These are phyloP conservation scores for Hemerocallis citrina DNA, from an alignment of 106 monocot species.

Conservation along the genomic window DNA sequence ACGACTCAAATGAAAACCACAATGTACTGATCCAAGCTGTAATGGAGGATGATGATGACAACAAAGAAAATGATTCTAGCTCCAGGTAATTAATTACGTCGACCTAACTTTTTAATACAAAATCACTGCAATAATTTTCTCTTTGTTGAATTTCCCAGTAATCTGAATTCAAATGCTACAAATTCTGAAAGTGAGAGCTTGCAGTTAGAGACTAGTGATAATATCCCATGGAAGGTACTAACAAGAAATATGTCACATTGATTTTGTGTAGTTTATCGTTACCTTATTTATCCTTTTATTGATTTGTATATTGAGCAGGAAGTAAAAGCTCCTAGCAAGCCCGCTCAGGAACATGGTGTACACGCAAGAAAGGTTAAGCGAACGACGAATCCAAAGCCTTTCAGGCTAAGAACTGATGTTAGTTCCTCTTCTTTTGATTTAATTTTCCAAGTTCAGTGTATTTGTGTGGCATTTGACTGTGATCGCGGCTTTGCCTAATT, in stretches of 20 bases:
- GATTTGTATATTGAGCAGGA: too few relatives aligned
- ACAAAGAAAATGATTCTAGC: constrained; percentile 46
- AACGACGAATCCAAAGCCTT: constrained; percentile 71
- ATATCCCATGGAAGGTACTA: constrained; percentile 37
- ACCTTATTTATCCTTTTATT: neutral
- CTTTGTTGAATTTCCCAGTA: constrained; percentile 3
- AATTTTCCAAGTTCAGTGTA: neutral
- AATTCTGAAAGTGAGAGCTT: constrained; percentile 10
- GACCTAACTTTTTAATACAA: neutral
- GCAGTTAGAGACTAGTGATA: constrained; percentile 12
- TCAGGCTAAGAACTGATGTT: constrained; percentile 81
- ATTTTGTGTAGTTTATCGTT: neutral
- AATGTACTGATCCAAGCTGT: too few relatives aligned
- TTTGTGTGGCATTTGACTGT: neutral
- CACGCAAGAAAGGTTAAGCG: constrained; percentile 25
- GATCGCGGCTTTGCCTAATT: neutral
- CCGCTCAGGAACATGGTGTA: neutral
- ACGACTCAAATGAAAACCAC: too few relatives aligned
- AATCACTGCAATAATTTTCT: neutral
- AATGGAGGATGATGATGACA: constrained; percentile 23
- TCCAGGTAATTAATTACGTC: too few relatives aligned
- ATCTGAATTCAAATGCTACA: neutral
- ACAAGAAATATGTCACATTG: neutral
- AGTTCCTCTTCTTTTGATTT: constrained; percentile 6
- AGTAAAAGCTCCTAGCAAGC: constrained; percentile 16